Evolutionary conservation across 441 rosid species (phyloP).

Genomic region (Corymbia citriodora): DNA sequence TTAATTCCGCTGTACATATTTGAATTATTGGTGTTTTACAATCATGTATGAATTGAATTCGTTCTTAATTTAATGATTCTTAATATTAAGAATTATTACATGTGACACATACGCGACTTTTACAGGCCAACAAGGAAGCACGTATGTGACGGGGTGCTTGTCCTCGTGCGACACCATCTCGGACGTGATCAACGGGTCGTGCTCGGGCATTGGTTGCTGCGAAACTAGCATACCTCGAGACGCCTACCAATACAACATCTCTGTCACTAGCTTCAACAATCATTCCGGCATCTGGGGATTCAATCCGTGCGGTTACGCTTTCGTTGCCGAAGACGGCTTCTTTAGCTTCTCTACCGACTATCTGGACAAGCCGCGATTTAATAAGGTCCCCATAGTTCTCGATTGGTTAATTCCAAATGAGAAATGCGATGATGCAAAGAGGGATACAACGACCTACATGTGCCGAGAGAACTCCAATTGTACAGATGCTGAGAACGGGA

Average conservation of each 20-base stretch:
- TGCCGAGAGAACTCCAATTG: constrained; percentile 13
- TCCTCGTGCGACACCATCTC: background rate
- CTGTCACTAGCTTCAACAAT: background rate
- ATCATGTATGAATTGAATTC: too few species aligned
- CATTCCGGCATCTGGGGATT: rapidly evolving
- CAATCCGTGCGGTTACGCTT: constrained; percentile 10
- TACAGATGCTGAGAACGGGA: background rate
- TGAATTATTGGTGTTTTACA: too few species aligned
- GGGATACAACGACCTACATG: background rate
- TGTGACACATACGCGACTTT: constrained; percentile 19
- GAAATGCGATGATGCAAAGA: background rate
- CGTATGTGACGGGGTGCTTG: constrained; percentile 10
- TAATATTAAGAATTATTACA: too few species aligned
- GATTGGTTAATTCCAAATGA: constrained; percentile 11
- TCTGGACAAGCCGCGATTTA: background rate
- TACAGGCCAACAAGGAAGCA: background rate
- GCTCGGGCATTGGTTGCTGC: constrained; percentile 15
- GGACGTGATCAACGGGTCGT: background rate
- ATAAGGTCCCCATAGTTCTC: background rate
- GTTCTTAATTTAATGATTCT: too few species aligned
- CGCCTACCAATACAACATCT: background rate
- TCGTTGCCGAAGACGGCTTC: background rate
- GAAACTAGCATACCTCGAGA: background rate
- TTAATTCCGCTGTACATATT: too few species aligned
- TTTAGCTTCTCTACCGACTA: background rate